A percentile compares a stretch with the other conserved stretches of the same genome.
Evolutionary conservation across 2,329 filamentous ascomycete species (phyloP).

Genomic region (Penicillium janthinellum): DNA sequence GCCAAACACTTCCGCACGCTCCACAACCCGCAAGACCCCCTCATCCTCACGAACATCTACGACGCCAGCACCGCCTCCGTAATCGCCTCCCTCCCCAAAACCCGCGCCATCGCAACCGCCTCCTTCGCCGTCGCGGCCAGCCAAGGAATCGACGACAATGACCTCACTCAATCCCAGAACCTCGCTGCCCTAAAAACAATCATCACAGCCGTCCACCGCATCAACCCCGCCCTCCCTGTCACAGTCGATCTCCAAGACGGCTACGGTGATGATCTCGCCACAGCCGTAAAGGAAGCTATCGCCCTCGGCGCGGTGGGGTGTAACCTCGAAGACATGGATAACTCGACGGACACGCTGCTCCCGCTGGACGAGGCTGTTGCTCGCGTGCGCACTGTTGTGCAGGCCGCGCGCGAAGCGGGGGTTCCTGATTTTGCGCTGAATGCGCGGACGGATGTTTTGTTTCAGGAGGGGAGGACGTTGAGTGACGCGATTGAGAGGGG

Average conservation of each 20-base stretch:
- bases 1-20: conserved; percentile 10
- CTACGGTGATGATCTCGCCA: conserved; percentile 50
- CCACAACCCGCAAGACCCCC: conserved; percentile 9
- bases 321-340: conserved; percentile 61
- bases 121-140: conserved; percentile 55
- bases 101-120: conserved; percentile 53
- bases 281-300: conserved; percentile 50
- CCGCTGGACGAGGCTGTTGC: conserved; percentile 51
- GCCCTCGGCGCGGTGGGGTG: conserved; percentile 57
- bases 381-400: conserved; percentile 45
- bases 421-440: conserved; percentile 60
- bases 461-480: conserved; percentile 45
- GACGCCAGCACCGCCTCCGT: conserved; percentile 10
- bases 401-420: conserved; percentile 46
- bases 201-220: conserved; percentile 50
- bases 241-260: conserved; percentile 64
- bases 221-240: conserved; percentile 32
- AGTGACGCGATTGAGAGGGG: conserved; percentile 57
- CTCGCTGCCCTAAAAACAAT: conserved; percentile 52
- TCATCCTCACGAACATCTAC: conserved; percentile 14
- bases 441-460: conserved; percentile 57
- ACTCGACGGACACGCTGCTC: conserved; percentile 38
- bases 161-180: conserved; percentile 56
- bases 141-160: conserved; percentile 50
- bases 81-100: conserved; percentile 15